Conservation (phyloP, 1,284 basidiomycete species). For the Inonotus hispidus region DNA sequence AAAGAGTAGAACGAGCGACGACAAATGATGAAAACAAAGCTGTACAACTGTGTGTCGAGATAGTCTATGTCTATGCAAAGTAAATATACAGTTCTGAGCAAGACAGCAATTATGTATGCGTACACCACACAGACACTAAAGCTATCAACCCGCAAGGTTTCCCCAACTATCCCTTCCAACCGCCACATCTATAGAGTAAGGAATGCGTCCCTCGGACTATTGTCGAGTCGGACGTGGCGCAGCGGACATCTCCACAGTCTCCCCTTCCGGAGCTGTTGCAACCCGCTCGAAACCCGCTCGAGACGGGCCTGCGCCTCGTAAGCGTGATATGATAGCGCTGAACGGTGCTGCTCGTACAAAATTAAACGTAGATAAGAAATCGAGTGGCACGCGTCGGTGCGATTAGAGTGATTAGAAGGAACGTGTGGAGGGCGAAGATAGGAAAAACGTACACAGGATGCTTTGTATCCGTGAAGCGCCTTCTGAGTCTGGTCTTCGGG, state of each 20-base stretch:
- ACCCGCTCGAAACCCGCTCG: slow-evolving; percentile 15
- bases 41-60: too few relatives aligned
- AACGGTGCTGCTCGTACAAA: slow-evolving; percentile 4
- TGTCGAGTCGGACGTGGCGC: neutral
- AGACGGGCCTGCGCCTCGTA: slow-evolving; percentile 3
- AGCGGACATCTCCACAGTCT: neutral
- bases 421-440: neutral
- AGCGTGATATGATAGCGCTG: neutral
- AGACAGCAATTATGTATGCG: too few relatives aligned
- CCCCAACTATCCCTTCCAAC: too few relatives aligned
- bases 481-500: slow-evolving; percentile 42
- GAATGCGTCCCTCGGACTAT: neutral
- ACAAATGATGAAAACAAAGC: too few relatives aligned
- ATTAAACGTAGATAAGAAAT: neutral
- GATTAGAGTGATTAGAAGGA: neutral
- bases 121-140: too few relatives aligned
- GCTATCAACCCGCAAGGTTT: too few relatives aligned
- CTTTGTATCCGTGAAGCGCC: slow-evolving; percentile 37
- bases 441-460: slow-evolving; percentile 39
- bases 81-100: too few relatives aligned
- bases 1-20: too few relatives aligned
- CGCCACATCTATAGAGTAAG: neutral
- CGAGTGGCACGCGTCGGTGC: neutral
- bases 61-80: too few relatives aligned
- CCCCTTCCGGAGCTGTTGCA: slow-evolving; percentile 14